A percentile compares a stretch with the other conserved stretches of the same genome.
phyloP scores from a whole-genome alignment of 495 filamentous ascomycete genomes.

The Aspergillus heteromorphus region DNA sequence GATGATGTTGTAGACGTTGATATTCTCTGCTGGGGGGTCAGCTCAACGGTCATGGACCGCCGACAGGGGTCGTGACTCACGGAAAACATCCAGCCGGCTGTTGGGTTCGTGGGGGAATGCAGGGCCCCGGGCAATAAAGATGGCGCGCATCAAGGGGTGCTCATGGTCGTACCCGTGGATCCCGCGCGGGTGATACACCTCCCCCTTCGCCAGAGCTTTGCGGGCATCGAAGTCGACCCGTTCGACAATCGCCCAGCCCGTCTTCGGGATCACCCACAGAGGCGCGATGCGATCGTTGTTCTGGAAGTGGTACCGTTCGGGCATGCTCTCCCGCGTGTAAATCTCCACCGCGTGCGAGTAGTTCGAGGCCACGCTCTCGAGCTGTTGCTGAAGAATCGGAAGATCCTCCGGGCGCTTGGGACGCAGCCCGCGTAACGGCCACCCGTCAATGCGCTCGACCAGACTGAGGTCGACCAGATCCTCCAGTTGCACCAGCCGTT shows the following conservation, averaged over 20 bases:
- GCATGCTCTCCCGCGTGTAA: conserved; percentile 83
- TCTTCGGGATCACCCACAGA: conserved; percentile 84
- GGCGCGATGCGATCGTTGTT: conserved; percentile 84
- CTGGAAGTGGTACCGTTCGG: conserved; percentile 80
- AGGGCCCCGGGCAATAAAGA: conserved; percentile 84
- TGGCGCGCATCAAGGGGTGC: conserved; percentile 85
- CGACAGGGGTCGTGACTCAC: conserved; percentile 46
- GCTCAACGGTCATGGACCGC: neutral
- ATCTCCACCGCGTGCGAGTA: conserved; percentile 69
- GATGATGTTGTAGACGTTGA: conserved; percentile 90
- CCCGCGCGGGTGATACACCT: conserved; percentile 67
- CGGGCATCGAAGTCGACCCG: conserved; percentile 69
- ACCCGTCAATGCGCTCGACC: conserved; percentile 84
- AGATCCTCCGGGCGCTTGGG: conserved; percentile 61
- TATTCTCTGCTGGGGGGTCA: conserved; percentile 60
- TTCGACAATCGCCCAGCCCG: conserved; percentile 84
- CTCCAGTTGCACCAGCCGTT: conserved; percentile 88
- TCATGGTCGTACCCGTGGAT: conserved; percentile 89
- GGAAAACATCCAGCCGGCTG: conserved; percentile 75
- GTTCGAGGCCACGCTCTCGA: conserved; percentile 39
- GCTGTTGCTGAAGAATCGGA: conserved; percentile 31
- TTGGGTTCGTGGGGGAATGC: conserved; percentile 81
- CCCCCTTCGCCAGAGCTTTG: conserved; percentile 53
- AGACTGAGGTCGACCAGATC: conserved; percentile 71
- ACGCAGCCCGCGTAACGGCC: conserved; percentile 85